Conservation (phyloP, 2,329 filamentous ascomycete genomes). For the Leptographium procerum region DNA sequence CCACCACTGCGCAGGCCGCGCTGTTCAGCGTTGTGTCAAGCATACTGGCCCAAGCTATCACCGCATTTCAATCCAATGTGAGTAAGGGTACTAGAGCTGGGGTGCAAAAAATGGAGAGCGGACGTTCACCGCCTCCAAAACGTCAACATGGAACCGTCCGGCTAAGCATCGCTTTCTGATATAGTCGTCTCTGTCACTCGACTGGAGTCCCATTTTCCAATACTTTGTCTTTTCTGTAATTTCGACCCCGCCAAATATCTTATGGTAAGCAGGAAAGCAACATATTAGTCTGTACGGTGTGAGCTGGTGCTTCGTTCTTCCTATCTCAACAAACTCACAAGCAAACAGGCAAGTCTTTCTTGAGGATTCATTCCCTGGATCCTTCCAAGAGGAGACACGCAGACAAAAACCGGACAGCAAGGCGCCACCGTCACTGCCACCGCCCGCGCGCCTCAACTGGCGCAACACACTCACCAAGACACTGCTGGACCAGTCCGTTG, state of each 20-base stretch:
- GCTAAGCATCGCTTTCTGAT: neutral
- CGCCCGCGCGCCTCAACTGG: constrained; percentile 30
- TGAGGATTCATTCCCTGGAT: constrained; percentile 63
- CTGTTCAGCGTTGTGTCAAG: constrained; percentile 58
- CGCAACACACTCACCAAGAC: constrained; percentile 57
- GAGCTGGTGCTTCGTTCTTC: too few relatives aligned
- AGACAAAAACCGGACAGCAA: constrained; percentile 10
- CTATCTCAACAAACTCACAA: too few relatives aligned
- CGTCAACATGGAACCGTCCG: neutral
- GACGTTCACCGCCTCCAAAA: neutral
- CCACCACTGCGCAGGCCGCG: constrained; percentile 53
- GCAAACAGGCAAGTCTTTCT: constrained; percentile 58
- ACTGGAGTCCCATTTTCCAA: constrained; percentile 59
- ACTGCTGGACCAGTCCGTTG: constrained; percentile 55
- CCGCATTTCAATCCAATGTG: constrained; percentile 49
- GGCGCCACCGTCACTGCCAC: neutral
- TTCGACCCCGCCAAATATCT: constrained; percentile 69
- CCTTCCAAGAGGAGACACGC: neutral
- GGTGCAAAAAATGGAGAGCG: neutral
- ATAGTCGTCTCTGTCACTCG: constrained; percentile 49
- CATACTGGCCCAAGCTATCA: constrained; percentile 59
- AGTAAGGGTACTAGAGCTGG: too few relatives aligned
- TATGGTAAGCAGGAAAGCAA: constrained; percentile 48
- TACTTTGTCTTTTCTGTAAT: constrained; percentile 66
- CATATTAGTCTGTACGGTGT: too few relatives aligned